Evolutionary conservation across 1,284 basidiomycete genomes (phyloP).

Genomic region (Cryptococcus floricola): DNA sequence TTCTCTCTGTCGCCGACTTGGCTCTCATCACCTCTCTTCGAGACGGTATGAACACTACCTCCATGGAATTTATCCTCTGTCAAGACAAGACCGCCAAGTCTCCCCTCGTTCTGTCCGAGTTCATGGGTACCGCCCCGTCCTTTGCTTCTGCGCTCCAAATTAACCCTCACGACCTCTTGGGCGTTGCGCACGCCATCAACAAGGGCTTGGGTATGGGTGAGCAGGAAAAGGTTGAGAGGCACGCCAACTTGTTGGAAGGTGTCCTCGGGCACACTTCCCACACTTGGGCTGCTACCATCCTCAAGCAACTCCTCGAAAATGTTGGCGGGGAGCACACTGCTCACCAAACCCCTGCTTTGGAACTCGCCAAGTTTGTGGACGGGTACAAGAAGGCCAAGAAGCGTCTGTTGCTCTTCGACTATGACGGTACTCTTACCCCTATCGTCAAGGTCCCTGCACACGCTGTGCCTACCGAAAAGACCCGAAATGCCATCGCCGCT

Average conservation of each 20-base stretch:
- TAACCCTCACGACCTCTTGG: constrained; percentile 57
- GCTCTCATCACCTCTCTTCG: constrained; percentile 93
- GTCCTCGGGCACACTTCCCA: constrained; percentile 93
- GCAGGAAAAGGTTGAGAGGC: constrained; percentile 72
- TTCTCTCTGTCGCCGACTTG: constrained; percentile 91
- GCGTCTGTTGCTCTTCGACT: constrained; percentile 91
- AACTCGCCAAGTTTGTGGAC: constrained; percentile 60
- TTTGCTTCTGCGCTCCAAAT: constrained; percentile 49
- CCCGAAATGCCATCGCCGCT: constrained; percentile 68
- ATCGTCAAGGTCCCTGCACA: constrained; percentile 92
- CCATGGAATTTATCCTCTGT: constrained; percentile 96
- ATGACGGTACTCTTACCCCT: constrained; percentile 94
- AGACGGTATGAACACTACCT: constrained; percentile 98
- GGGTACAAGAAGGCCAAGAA: constrained; percentile 71
- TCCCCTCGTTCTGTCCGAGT: constrained; percentile 89
- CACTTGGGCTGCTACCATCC: constrained; percentile 89
- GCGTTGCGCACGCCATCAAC: constrained; percentile 92
- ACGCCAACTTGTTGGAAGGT: constrained; percentile 71
- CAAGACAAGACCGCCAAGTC: constrained; percentile 75
- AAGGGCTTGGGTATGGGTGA: constrained; percentile 76
- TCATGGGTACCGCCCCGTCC: constrained; percentile 76
- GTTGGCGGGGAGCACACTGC: constrained; percentile 77
- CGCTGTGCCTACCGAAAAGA: constrained; percentile 73
- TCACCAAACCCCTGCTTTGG: constrained; percentile 80
- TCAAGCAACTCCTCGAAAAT: constrained; percentile 81